Evolutionary conservation across 2,329 filamentous ascomycete genomes (phyloP), one percentile per base, ranked within the genome.

Genomic region (Scortechinia acanthostroma): DNA sequence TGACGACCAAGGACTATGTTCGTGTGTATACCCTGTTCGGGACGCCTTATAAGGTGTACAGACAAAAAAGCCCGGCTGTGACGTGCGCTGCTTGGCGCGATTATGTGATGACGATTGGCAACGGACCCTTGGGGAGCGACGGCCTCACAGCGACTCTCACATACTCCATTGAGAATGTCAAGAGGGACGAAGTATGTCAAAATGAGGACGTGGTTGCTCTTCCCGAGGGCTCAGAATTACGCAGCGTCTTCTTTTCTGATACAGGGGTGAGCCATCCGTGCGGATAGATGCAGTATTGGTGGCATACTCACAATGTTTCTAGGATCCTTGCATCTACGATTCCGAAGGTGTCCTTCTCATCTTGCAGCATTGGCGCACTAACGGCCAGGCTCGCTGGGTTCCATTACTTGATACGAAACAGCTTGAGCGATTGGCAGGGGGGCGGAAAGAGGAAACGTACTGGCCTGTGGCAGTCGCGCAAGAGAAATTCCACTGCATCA

Each of bases 291-390:
- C n/a, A n/a, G n/a, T n/a, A n/a, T n/a, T n/a, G n/a, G n/a, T n/a
- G n/a, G n/a, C n/a, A 46, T 47, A 19, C 48, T 45, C 47, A 43
- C 19, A 46, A 47, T 10, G n/a, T 20, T 15, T 19, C 20, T 50
- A 89, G 84, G 91, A 98, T 55, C 93, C 93, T 4, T 96, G 89
- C 61, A 91, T 97, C 47, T 98, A 97, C 63, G 93, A 97, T 62
- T 89, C 88, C 3, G 88, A 88, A 2, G 93, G 94, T 33, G 89
- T 91, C 1, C 72, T 98, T 1, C 74, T 97, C 13, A 86, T 91
- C 2, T 76, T 97, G 2, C 74, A 95, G 40, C 91, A 95, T 64
- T 98, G 93, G 93, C 84, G 93, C 5, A 83, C 75, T 19, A 83
- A 84, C 1, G 88, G 87, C 3, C 85, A 93, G 57, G 93, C 91